Percentiles rank a stretch among this genome's conserved stretches.
Evolutionary conservation across 768 basidiomycete genomes (phyloP).

Genomic region (Pisolithus albus): DNA sequence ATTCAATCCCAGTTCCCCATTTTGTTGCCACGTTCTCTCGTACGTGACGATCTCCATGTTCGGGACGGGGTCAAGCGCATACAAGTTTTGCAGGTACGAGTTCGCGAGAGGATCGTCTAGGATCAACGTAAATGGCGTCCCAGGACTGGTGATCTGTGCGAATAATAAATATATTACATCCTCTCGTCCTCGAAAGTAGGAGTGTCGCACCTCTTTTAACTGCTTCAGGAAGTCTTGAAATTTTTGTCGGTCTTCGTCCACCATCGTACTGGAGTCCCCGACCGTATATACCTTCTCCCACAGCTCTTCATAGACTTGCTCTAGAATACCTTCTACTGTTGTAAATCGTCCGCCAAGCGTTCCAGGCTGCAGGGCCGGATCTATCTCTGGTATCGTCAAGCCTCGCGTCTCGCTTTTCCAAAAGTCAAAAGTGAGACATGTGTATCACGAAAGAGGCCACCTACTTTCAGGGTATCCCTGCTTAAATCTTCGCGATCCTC

Average conservation of each 20-base stretch:
- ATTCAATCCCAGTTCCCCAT: conserved; percentile 90
- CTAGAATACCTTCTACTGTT: conserved; percentile 87
- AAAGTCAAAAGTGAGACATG: background rate
- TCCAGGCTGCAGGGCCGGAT: conserved; percentile 83
- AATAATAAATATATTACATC: background rate
- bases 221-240: conserved; percentile 73
- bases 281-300: conserved; percentile 76
- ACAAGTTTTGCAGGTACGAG: conserved; percentile 93
- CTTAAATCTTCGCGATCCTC: conserved; percentile 89
- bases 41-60: no score
- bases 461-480: conserved; percentile 89
- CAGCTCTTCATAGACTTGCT: conserved; percentile 93
- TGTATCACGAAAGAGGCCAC: conserved; percentile 6
- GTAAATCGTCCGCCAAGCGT: conserved; percentile 97
- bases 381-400: conserved; percentile 76
- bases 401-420: conserved; percentile 90
- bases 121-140: conserved; percentile 81
- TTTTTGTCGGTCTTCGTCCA: conserved; percentile 39
- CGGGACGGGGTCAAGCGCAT: conserved; percentile 94
- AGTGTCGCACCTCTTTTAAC: conserved; percentile 58
- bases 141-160: conserved; percentile 65
- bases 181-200: background rate
- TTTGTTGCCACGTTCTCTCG: conserved; percentile 82
- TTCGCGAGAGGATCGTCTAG: conserved; percentile 94
- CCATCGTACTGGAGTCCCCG: conserved; percentile 44